Evolutionary conservation across 768 basidiomycete species (phyloP).

Genomic region (Boletus reticuloceps): DNA sequence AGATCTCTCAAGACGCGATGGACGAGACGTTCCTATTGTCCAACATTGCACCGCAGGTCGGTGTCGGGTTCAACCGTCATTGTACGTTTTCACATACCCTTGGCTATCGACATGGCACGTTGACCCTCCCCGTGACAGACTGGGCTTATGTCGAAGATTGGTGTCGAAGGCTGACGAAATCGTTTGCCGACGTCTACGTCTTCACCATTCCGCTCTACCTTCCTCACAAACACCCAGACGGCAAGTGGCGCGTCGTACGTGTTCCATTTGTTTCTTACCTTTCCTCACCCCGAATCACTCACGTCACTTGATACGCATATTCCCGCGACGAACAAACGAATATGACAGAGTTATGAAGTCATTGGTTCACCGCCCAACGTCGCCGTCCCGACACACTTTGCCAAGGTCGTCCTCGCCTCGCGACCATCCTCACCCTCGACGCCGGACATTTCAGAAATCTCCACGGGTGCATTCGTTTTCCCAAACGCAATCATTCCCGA

Average conservation of each 20-base stretch:
- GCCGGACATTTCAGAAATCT: constrained; percentile 69
- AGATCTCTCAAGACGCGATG: constrained; percentile 90
- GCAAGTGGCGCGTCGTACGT: constrained; percentile 94
- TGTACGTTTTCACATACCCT: constrained; percentile 47
- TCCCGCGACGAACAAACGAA: neutral
- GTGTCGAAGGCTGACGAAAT: constrained; percentile 85
- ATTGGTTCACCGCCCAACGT: constrained; percentile 91
- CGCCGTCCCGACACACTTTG: constrained; percentile 96
- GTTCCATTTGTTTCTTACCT: neutral
- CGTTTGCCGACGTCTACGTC: constrained; percentile 92
- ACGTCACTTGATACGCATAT: neutral
- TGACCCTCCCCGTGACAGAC: constrained; percentile 44
- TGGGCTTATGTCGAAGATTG: constrained; percentile 98
- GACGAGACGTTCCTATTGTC: constrained; percentile 92
- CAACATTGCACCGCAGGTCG: constrained; percentile 98
- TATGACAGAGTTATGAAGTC: constrained; percentile 79
- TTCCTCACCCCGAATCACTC: neutral
- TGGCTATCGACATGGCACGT: neutral
- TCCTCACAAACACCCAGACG: constrained; percentile 79
- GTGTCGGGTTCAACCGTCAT: constrained; percentile 95
- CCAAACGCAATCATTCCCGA: constrained; percentile 94
- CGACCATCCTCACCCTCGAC: constrained; percentile 71
- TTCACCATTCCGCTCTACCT: constrained; percentile 98
- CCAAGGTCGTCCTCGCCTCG: constrained; percentile 87
- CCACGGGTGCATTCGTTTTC: constrained; percentile 91